Base-by-base conservation (phyloP, 139 green algal species). In the Chlorella sp. region DNA sequence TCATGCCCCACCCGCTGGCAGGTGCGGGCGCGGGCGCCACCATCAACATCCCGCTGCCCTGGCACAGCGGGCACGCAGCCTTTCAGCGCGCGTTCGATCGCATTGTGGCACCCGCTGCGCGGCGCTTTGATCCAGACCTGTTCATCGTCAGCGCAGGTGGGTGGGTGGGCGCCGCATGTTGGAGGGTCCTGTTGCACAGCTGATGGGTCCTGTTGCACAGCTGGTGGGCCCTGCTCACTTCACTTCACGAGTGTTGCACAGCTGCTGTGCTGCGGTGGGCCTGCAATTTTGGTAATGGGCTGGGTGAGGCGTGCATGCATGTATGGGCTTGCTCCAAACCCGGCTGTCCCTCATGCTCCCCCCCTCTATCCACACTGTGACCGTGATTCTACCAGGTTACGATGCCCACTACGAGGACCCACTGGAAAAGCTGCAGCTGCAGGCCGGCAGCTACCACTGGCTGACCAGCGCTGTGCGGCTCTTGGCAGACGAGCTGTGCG, bases 341-440 rank as follows among this genome's bases (percentile, higher is more conserved):
- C 56, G 30, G 22, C 56, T 65, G 3, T 65, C 56, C 56, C 56
- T 24, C 9, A n/a, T n/a, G n/a, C n/a, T n/a, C n/a, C n/a, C n/a
- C n/a, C n/a, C n/a, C n/a, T n/a, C n/a, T n/a, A n/a, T n/a, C n/a
- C n/a, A n/a, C n/a, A n/a, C n/a, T n/a, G n/a, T n/a, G n/a, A n/a
- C n/a, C n/a, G n/a, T n/a, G n/a, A n/a, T n/a, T 60, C 51, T 16
- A 26, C 51, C 92, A 87, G 94, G 94, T 22, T 99, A 96, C 85
- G 96, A 99, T 82, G 94, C 94, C 2, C 96, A 99, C 67, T 96
- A 89, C 86, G 30, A 82, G 28, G 96, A 99, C 81, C 95, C 96
- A 7, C 87, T 99, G 38, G 96, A 95, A n/a, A 83, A 85, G 26
- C 86, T 98, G 41, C 92, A 97, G 81, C 92, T 96, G n/a, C 86